Conservation (phyloP, 345 rosid species). For the Ceriops tagal region DNA sequence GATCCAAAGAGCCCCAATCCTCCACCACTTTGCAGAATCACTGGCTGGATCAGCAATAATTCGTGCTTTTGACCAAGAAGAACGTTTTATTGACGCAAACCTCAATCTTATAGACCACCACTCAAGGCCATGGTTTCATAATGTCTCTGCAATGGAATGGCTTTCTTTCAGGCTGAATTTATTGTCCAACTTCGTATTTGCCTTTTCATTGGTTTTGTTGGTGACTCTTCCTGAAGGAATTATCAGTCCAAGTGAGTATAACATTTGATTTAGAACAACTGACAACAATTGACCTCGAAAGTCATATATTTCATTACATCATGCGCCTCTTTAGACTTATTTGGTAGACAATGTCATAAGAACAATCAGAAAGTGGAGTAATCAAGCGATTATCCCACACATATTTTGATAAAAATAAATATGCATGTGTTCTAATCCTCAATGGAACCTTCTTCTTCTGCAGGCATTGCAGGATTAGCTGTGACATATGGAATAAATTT, state of each 20-base stretch:
- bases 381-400: not conserved
- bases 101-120: conserved; percentile 65
- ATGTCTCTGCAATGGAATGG: conserved; percentile 90
- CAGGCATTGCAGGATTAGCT: conserved; percentile 93
- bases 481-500: conserved; percentile 87
- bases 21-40: conserved; percentile 93
- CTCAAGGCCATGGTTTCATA: conserved; percentile 95
- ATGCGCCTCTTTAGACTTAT: not conserved
- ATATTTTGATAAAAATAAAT: not conserved
- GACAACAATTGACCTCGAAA: not conserved
- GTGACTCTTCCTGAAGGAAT: conserved; percentile 91
- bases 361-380: not conserved
- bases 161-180: conserved; percentile 83
- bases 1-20: conserved; percentile 83
- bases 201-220: conserved; percentile 76
- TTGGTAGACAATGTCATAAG: not conserved
- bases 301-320: no score
- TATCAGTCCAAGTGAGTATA: conserved; percentile 79
- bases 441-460: conserved; percentile 9
- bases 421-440: not conserved
- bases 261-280: not conserved
- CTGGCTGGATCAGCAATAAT: conserved; percentile 85
- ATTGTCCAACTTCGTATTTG: conserved; percentile 85
- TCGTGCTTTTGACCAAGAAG: conserved; percentile 75
- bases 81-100: conserved; percentile 59